These are phyloP conservation scores for Pelargonium myrrhifolium DNA, from an alignment of 441 rosid genomes.

Conservation along the genomic window DNA sequence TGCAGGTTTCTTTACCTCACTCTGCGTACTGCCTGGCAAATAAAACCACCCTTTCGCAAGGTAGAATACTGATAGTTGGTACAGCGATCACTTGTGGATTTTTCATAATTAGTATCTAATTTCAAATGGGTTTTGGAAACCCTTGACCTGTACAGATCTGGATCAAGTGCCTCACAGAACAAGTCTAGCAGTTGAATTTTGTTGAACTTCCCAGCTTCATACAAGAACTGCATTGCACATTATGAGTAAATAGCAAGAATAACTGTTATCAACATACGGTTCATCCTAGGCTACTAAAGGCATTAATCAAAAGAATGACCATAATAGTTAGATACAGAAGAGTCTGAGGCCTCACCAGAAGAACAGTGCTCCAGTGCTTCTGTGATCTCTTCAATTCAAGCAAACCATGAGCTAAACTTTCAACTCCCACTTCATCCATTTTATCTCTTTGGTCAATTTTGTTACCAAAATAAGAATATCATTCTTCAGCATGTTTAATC, in stretches of 20 bases:
- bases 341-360: constrained; percentile 53
- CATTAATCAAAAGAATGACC: neutral
- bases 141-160: constrained; percentile 40
- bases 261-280: constrained; percentile 17
- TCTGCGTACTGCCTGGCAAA: constrained; percentile 42
- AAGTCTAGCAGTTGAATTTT: constrained; percentile 65
- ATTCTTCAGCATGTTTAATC: constrained; percentile 12
- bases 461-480: constrained; percentile 27
- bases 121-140: constrained; percentile 18
- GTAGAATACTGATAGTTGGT: constrained; percentile 18
- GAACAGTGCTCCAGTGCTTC: constrained; percentile 51
- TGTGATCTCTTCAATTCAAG: constrained; percentile 58
- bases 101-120: constrained; percentile 16
- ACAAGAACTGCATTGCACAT: constrained; percentile 49
- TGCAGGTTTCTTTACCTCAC: constrained; percentile 47
- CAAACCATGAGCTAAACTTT: constrained; percentile 44
- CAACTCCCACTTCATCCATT: constrained; percentile 34
- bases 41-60: constrained; percentile 31
- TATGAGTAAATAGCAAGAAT: constrained; percentile 18
- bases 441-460: constrained; percentile 41
- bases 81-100: constrained; percentile 22
- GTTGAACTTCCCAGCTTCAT: constrained; percentile 58
- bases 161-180: constrained; percentile 79
- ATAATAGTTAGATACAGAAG: neutral
- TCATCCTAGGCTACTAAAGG: neutral